Conservation (phyloP, 208 protist genomes). For the Strigomonas culicis region DNA sequence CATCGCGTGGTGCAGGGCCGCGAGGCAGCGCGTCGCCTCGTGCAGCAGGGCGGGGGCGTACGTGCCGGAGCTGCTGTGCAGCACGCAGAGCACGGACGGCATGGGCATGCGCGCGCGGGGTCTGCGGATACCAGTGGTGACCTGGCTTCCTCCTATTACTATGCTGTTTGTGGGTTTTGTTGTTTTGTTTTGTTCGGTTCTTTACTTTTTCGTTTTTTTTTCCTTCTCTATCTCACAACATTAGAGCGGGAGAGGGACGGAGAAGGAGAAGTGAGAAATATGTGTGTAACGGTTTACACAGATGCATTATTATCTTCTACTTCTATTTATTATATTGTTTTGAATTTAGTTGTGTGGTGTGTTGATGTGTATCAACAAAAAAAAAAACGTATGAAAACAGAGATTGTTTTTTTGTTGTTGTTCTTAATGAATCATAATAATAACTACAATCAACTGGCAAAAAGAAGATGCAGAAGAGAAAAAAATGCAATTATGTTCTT, state of each 20-base stretch:
- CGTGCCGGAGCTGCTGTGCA: slow-evolving; percentile 47
- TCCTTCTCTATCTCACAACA: background rate
- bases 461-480: slow-evolving; percentile 3
- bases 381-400: background rate
- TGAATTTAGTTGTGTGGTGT: background rate
- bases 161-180: background rate
- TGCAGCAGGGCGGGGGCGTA: slow-evolving; percentile 43
- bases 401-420: background rate
- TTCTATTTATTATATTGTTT: no score
- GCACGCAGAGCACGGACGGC: slow-evolving; percentile 47
- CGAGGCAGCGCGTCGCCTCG: slow-evolving; percentile 40
- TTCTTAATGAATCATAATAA: background rate
- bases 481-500: no score
- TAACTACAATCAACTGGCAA: background rate
- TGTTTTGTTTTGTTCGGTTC: background rate
- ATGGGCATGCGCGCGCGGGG: no score
- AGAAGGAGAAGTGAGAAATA: background rate
- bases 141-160: no score
- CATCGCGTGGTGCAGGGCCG: slow-evolving; percentile 46
- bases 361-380: background rate
- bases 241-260: background rate
- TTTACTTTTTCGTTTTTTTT: background rate
- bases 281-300: background rate
- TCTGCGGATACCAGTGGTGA: no score
- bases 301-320: no score